phyloP scores from a whole-genome alignment of 805 yeast genomes.

The Sugiyamaella marilandica region DNA sequence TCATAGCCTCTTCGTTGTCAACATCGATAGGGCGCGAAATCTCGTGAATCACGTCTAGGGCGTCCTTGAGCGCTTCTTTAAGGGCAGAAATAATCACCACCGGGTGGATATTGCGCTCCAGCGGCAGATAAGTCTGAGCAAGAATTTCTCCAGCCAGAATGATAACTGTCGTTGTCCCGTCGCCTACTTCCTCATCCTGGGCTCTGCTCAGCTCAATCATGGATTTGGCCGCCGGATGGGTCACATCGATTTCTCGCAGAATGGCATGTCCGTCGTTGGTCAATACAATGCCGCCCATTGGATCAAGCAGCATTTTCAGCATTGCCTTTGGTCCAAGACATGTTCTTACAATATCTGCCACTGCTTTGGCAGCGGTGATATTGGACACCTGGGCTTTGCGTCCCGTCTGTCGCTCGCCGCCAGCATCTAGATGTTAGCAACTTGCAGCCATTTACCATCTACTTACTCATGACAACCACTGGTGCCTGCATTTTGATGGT shows the following conservation, averaged over 20 bases:
- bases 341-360: slow-evolving; percentile 94
- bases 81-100: slow-evolving; percentile 93
- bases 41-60: slow-evolving; percentile 76
- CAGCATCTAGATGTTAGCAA: slow-evolving; percentile 45
- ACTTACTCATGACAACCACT: slow-evolving; percentile 16
- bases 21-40: slow-evolving; percentile 82
- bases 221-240: slow-evolving; percentile 98
- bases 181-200: slow-evolving; percentile 98
- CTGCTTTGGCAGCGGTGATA: slow-evolving; percentile 99
- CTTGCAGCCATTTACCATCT: not conserved
- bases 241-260: slow-evolving; percentile 74
- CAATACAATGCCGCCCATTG: slow-evolving; percentile 87
- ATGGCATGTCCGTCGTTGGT: slow-evolving; percentile 99
- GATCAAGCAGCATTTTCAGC: slow-evolving; percentile 96
- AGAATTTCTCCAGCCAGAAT: slow-evolving; percentile 95
- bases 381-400: slow-evolving; percentile 96
- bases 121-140: slow-evolving; percentile 89
- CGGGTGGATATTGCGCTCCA: slow-evolving; percentile 93
- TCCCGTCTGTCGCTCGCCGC: slow-evolving; percentile 90
- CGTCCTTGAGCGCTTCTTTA: slow-evolving; percentile 85
- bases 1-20: slow-evolving; percentile 80
- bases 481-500: slow-evolving; percentile 18
- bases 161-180: slow-evolving; percentile 96
- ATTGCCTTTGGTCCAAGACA: slow-evolving; percentile 99
- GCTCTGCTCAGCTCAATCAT: slow-evolving; percentile 97